Evolutionary conservation across 1,139 yeast species (phyloP).

Genomic region (Taphrina wiesneri): DNA sequence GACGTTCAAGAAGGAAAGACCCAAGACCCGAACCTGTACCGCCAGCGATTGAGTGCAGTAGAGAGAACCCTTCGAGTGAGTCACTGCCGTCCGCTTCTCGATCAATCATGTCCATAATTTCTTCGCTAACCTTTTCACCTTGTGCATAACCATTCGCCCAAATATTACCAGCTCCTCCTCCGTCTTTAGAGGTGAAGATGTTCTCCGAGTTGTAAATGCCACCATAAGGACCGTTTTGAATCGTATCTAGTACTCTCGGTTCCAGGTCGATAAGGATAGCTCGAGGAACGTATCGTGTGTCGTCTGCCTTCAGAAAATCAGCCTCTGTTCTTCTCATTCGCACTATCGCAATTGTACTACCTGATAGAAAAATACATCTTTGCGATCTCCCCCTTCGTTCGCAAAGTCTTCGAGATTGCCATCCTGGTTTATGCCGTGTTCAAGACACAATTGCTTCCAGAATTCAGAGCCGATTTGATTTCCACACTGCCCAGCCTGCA

Average conservation of each 20-base stretch:
- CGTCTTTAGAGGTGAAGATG: slow-evolving; percentile 72
- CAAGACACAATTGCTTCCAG: slow-evolving; percentile 86
- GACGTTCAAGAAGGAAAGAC: slow-evolving; percentile 70
- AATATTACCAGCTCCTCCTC: slow-evolving; percentile 92
- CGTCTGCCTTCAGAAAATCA: slow-evolving; percentile 54
- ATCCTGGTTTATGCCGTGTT: slow-evolving; percentile 79
- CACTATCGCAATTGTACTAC: slow-evolving; percentile 12
- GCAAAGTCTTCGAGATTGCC: slow-evolving; percentile 55
- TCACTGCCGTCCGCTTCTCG: slow-evolving; percentile 91
- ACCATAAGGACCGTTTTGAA: slow-evolving; percentile 54
- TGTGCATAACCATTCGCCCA: slow-evolving; percentile 90
- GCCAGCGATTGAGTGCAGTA: slow-evolving; percentile 95
- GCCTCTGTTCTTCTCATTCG: not conserved
- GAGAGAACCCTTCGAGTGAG: slow-evolving; percentile 82
- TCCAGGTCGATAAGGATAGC: slow-evolving; percentile 83
- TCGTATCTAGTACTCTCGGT: slow-evolving; percentile 58
- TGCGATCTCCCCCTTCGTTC: slow-evolving; percentile 62
- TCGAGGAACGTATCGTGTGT: slow-evolving; percentile 80
- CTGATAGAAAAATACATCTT: slow-evolving; percentile 77
- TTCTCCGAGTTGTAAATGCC: slow-evolving; percentile 83
- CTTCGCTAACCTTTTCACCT: slow-evolving; percentile 70
- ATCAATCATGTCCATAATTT: slow-evolving; percentile 76
- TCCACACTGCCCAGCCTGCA: slow-evolving; percentile 87
- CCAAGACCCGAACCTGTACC: slow-evolving; percentile 98
- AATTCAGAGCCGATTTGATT: slow-evolving; percentile 92